Percentiles rank a stretch among this genome's conserved stretches.
These are phyloP conservation scores for Nitzschia sp. DNA, from an alignment of 108 stramenopile species.

Conservation along the genomic window DNA sequence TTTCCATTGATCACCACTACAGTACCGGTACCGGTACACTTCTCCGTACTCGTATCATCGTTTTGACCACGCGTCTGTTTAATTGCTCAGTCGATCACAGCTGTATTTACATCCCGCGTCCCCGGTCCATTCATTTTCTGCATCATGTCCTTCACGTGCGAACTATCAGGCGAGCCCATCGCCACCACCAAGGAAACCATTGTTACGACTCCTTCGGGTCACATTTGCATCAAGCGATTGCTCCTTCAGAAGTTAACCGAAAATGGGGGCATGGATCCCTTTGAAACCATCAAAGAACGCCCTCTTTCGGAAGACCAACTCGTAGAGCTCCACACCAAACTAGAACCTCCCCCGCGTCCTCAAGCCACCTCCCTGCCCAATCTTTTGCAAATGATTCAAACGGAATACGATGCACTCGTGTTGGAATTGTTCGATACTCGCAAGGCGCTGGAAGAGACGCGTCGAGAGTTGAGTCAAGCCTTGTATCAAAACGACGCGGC, in stretches of 20 bases:
- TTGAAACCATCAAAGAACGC: conserved; percentile 34
- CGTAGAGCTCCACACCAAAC: conserved; percentile 38
- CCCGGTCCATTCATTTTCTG: no score
- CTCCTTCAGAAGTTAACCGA: conserved; percentile 73
- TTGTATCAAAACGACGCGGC: conserved; percentile 98
- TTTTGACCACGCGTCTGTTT: no score
- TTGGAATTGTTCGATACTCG: conserved; percentile 88
- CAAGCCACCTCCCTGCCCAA: conserved; percentile 63
- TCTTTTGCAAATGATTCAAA: conserved; percentile 62
- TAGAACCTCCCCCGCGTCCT: conserved; percentile 50
- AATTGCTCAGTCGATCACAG: no score
- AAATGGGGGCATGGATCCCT: conserved; percentile 81
- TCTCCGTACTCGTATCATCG: no score
- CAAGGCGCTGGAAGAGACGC: conserved; percentile 82
- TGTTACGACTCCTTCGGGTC: conserved; percentile 83
- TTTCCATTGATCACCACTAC: no score
- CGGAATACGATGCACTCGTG: conserved; percentile 88
- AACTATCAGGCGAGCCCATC: conserved; percentile 64
- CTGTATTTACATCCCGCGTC: no score
- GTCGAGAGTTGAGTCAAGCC: conserved; percentile 83
- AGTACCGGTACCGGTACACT: no score
- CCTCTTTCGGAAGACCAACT: conserved; percentile 63
- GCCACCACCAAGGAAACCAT: conserved; percentile 35
- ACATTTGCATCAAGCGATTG: conserved; percentile 66
- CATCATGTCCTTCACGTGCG: conserved; percentile 57